Conservation (phyloP, 352 stramenopile species). For the Pythium pectinolyticum region DNA sequence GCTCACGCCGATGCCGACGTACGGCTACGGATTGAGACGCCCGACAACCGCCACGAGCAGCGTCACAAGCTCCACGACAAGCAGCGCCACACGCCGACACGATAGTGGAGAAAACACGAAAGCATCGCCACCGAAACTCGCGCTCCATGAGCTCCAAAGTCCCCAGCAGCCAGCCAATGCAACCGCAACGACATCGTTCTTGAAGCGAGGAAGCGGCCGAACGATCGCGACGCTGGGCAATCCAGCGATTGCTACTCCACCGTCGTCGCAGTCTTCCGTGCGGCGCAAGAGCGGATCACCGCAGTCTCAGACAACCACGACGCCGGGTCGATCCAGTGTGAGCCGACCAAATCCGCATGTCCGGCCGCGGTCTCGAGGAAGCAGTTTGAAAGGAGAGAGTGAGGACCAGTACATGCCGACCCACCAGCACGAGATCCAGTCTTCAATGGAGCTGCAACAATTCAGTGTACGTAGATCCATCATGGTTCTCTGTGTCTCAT, state of each 20-base stretch:
- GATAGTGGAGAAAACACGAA: background rate
- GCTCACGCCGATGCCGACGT: background rate
- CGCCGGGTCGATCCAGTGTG: too few species aligned
- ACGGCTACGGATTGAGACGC: slow-evolving; percentile 3
- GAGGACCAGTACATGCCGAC: background rate
- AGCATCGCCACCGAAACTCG: slow-evolving; percentile 10
- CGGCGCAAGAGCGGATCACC: slow-evolving; percentile 15
- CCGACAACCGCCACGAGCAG: background rate
- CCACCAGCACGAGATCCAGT: background rate
- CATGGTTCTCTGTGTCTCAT: too few species aligned
- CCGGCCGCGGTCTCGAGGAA: background rate
- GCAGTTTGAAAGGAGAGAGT: background rate
- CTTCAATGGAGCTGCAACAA: background rate
- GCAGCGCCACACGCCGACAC: background rate
- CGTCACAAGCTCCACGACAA: background rate
- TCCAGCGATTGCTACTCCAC: background rate
- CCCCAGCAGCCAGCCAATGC: background rate
- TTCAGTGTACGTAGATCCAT: slow-evolving; percentile 5
- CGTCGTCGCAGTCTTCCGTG: background rate
- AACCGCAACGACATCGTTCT: slow-evolving; percentile 7
- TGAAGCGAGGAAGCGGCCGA: slow-evolving; percentile 19
- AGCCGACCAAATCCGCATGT: too few species aligned
- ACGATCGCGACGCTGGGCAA: slow-evolving; percentile 28
- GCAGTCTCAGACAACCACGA: background rate
- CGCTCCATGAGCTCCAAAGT: slow-evolving; percentile 20